Percentiles rank a stretch among this genome's conserved stretches.
These are phyloP conservation scores for Pythium myriotylum DNA, from an alignment of 352 stramenopile genomes.

Conservation along the genomic window DNA sequence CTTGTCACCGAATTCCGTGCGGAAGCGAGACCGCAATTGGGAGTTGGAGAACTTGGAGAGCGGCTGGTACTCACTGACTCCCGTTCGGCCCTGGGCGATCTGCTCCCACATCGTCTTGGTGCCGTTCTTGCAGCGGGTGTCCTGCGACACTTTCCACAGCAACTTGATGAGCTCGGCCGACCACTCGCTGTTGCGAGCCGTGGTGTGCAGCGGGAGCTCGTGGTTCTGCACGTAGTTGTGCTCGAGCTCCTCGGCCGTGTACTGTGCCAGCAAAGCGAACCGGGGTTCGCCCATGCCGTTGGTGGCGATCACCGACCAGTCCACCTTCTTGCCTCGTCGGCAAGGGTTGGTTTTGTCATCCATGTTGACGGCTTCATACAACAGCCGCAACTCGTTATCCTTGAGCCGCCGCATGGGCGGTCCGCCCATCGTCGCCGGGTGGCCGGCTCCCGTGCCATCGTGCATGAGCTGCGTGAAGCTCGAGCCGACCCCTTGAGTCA, in stretches of 20 bases:
- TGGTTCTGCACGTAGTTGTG: conserved; percentile 70
- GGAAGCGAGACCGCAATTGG: conserved; percentile 76
- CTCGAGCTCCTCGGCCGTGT: conserved; percentile 70
- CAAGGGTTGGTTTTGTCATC: conserved; percentile 66
- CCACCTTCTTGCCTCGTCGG: conserved; percentile 72
- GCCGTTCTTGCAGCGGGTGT: conserved; percentile 69
- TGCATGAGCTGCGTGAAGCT: conserved; percentile 32
- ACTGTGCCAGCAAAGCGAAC: conserved; percentile 57
- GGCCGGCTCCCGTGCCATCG: background rate
- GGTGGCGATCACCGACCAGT: conserved; percentile 71
- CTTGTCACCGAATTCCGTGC: conserved; percentile 79
- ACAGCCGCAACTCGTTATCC: conserved; percentile 53
- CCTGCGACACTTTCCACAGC: conserved; percentile 68
- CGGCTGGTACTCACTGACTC: conserved; percentile 70
- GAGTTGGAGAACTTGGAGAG: conserved; percentile 77
- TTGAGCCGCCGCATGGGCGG: conserved; percentile 48
- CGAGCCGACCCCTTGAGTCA: background rate
- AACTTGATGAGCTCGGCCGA: conserved; percentile 71
- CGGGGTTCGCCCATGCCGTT: conserved; percentile 69
- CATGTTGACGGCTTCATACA: conserved; percentile 78
- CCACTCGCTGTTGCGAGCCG: conserved; percentile 59
- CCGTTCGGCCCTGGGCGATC: conserved; percentile 66
- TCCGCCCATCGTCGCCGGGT: conserved; percentile 1
- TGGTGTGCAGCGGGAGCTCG: conserved; percentile 49
- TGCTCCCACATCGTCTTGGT: conserved; percentile 84